Evolutionary conservation across 768 basidiomycete genomes (phyloP).

Genomic region (Kockovaella imperatae): DNA sequence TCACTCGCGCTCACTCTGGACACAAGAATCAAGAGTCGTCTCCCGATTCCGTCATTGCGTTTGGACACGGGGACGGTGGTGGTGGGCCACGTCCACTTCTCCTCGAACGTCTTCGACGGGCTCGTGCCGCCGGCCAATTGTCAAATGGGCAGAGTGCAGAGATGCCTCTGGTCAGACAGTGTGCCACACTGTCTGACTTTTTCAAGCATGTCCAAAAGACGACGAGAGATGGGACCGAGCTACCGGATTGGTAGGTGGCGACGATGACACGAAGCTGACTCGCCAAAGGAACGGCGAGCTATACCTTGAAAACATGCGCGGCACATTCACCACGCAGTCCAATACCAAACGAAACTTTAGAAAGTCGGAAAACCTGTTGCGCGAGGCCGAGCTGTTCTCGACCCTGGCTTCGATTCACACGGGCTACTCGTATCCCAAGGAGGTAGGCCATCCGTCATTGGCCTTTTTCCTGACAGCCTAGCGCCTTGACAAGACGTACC

Average conservation of each 20-base stretch:
- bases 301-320: constrained; percentile 7
- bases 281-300: constrained; percentile 6
- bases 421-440: constrained; percentile 67
- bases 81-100: constrained; percentile 52
- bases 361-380: no score
- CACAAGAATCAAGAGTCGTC: constrained; percentile 60
- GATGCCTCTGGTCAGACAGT: constrained; percentile 79
- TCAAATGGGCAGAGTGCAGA: constrained; percentile 54
- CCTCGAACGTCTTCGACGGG: constrained; percentile 91
- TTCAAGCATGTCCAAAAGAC: constrained; percentile 63
- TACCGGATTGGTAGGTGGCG: constrained; percentile 66
- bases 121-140: constrained; percentile 68
- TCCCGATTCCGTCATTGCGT: constrained; percentile 74
- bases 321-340: no score
- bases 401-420: constrained; percentile 62
- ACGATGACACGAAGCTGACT: not conserved
- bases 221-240: constrained; percentile 56
- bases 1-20: constrained; percentile 70
- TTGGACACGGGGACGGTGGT: constrained; percentile 89
- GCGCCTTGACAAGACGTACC: constrained; percentile 73
- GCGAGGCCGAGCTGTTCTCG: constrained; percentile 72
- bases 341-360: no score
- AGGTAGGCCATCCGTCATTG: not conserved
- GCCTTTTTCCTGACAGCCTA: constrained; percentile 9
- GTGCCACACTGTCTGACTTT: constrained; percentile 70